Evolutionary conservation across 2,329 filamentous ascomycete species (phyloP).

Genomic region (Fusarium tanahbumbuense): DNA sequence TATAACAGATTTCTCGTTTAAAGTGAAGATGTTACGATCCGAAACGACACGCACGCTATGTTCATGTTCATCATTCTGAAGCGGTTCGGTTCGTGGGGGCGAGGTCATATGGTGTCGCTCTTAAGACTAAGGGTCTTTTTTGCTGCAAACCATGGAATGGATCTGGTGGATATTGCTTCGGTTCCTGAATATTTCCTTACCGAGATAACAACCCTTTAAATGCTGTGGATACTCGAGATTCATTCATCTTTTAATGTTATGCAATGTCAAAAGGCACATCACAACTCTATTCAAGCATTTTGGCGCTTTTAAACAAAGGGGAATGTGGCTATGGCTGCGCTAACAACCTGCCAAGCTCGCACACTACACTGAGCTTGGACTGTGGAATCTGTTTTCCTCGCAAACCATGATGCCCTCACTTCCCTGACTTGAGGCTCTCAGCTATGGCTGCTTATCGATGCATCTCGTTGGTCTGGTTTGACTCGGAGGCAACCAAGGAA

Average conservation of each 20-base stretch:
- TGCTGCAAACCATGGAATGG: conserved; percentile 1
- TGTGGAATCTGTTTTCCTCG: neutral
- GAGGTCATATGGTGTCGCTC: conserved; percentile 1
- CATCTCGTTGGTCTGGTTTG: conserved; percentile 8
- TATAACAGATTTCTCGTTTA: neutral
- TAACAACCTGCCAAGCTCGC: conserved; percentile 1
- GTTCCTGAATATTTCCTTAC: neutral
- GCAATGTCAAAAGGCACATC: neutral
- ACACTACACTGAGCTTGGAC: neutral
- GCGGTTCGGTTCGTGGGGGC: conserved; percentile 7
- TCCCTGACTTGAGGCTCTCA: conserved; percentile 4
- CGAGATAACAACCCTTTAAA: neutral
- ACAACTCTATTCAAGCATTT: neutral
- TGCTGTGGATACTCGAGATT: neutral
- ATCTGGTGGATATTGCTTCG: neutral
- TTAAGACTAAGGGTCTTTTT: neutral
- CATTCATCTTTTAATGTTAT: neutral
- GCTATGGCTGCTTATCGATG: conserved; percentile 27
- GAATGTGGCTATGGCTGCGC: conserved; percentile 1
- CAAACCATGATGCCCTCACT: conserved; percentile 21
- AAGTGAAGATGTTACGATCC: neutral
- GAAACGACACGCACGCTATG: neutral
- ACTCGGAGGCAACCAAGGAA: conserved; percentile 10
- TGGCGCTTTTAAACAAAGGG: conserved; percentile 13
- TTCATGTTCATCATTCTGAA: neutral